Evolutionary conservation across 2,329 filamentous ascomycete genomes (phyloP).

Genomic region (Ciborinia camelliae): DNA sequence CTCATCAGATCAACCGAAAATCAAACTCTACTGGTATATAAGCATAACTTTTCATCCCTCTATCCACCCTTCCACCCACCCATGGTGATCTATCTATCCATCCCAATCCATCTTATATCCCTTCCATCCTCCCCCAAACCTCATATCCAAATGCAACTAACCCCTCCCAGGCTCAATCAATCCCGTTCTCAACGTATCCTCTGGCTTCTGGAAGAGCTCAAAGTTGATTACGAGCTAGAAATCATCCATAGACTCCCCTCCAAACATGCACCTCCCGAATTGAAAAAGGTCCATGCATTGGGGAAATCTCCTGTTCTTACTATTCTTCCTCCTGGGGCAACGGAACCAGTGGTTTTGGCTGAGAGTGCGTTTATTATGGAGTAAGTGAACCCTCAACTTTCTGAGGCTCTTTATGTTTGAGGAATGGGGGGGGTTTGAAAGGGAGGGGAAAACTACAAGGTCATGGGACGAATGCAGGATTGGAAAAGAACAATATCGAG

Average conservation of each 20-base stretch:
- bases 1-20: slow-evolving; percentile 41
- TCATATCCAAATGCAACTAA: slow-evolving; percentile 12
- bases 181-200: slow-evolving; percentile 58
- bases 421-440: background rate
- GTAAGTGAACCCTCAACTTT: slow-evolving; percentile 2
- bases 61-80: slow-evolving; percentile 43
- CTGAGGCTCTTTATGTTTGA: background rate
- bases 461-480: background rate
- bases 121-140: background rate
- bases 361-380: slow-evolving; percentile 80
- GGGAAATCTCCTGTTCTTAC: slow-evolving; percentile 82
- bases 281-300: slow-evolving; percentile 76
- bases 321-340: slow-evolving; percentile 47
- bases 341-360: slow-evolving; percentile 61
- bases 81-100: slow-evolving; percentile 23
- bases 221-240: slow-evolving; percentile 75
- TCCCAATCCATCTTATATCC: background rate
- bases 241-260: slow-evolving; percentile 66
- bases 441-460: no score
- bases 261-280: slow-evolving; percentile 66
- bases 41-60: slow-evolving; percentile 29
- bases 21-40: slow-evolving; percentile 54
- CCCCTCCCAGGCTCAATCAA: slow-evolving; percentile 34
- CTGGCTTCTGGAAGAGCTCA: slow-evolving; percentile 68
- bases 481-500: background rate